Base-by-base conservation (phyloP, 1,284 basidiomycete genomes). In the Cryptococcus sp. region DNA sequence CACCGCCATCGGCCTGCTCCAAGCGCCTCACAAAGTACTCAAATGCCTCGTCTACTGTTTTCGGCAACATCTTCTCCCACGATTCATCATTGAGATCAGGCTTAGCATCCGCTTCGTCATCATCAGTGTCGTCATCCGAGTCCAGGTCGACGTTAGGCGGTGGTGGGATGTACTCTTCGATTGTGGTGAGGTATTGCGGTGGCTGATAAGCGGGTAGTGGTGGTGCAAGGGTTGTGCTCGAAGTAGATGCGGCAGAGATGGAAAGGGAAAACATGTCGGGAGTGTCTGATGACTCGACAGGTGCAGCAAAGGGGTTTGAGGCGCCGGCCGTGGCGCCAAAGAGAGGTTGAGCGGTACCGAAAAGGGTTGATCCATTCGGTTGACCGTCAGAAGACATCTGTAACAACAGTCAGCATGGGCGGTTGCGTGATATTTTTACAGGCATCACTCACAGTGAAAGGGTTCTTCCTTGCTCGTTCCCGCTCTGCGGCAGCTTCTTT, bases 201-300 rank as follows among this genome's bases (percentile, higher is more conserved):
- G 79, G 79, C 44, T 75, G 74, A 56, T 79, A 80, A 3, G 76
- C 73, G 1, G 77, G 78, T 10, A 74, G 53, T 42, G 75, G 76
- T 6, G 74, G 72, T 5, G 62, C 64, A 46, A 67, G 66, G 39
- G 69, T 67, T 0, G 55, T 57, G 7, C 39, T 45, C 4, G 56
- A 51, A 1, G 56, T 59, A 3, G 54, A 39, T 10, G 66, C n/a
- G 22, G 58, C 10, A 17, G 62, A 57, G 39, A 72, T 54, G 45
- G 69, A 55, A 22, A 69, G 62, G 31, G 61, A 45, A 22, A 67
- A 57, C 23, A 73, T 19, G 40, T 70, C 70, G 17, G 71, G 60
- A 2, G 65, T 31, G 8, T 27, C 48, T 19, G 57, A 50, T 8
- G 45, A 20, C 7, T 61, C 17, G 3, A 53, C 3, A 8, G 51